A percentile compares a stretch with the other conserved stretches of the same genome.
Evolutionary conservation across 495 filamentous ascomycete species (phyloP).

Genomic region (Tuber microsphaerosporum): DNA sequence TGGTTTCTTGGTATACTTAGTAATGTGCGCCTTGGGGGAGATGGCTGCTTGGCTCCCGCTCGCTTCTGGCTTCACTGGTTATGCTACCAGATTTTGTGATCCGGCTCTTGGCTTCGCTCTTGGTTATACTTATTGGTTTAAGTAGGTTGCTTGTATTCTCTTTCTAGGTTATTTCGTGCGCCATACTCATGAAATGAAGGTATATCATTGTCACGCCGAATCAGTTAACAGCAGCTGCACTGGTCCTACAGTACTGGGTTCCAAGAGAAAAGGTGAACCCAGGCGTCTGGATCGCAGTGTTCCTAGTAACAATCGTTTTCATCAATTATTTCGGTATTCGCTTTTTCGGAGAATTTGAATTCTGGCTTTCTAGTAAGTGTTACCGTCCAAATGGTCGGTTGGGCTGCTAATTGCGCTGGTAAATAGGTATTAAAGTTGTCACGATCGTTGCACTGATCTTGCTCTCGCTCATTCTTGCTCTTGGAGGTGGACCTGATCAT

Average conservation of each 20-base stretch:
- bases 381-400: neutral
- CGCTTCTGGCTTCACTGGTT: conserved; percentile 54
- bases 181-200: conserved; percentile 46
- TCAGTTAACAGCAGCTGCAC: conserved; percentile 65
- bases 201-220: conserved; percentile 73
- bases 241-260: conserved; percentile 67
- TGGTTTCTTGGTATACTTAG: conserved; percentile 55
- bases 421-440: conserved; percentile 55
- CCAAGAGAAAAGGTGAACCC: conserved; percentile 57
- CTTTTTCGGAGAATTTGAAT: conserved; percentile 50
- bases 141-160: conserved; percentile 42
- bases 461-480: conserved; percentile 59
- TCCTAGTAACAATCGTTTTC: conserved; percentile 55
- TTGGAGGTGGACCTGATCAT: conserved; percentile 67
- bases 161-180: conserved; percentile 46
- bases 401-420: neutral
- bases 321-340: conserved; percentile 55
- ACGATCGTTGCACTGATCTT: conserved; percentile 62
- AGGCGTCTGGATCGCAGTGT: conserved; percentile 65
- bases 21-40: conserved; percentile 58
- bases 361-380: conserved; percentile 46
- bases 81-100: conserved; percentile 56
- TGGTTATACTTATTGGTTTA: conserved; percentile 59
- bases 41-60: conserved; percentile 57
- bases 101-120: conserved; percentile 59